Evolutionary conservation across 345 rosid species (phyloP), one percentile per base, ranked within the genome.

Genomic region (Eutrema yunnanense): DNA sequence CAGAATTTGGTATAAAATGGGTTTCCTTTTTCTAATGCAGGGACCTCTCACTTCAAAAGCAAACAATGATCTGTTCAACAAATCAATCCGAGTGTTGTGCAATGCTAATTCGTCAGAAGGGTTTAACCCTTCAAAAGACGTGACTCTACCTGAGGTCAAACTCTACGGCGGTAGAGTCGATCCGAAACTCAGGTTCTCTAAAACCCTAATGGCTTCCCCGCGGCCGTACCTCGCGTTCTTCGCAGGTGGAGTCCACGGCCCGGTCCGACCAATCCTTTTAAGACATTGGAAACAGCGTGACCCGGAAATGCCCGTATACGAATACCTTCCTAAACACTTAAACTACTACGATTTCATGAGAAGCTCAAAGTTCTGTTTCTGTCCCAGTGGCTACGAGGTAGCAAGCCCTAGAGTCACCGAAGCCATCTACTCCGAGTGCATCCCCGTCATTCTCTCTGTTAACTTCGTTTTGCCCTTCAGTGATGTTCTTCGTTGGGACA

Each of bases 101-200:
- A 94, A 94, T 60, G 98, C 98, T 78, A 91, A 94, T 80, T 73
- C 87, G 16, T 94, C 98, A 59, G 97, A 94, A 82, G 96, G 96
- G 42, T 94, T 94, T 78, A 85, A 81, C 67, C 95, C 95, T 3
- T 72, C 14, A 44, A 91, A 86, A 48, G 97, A 94, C 61, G 98
- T 81, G 12, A 83, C 87, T 80, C 81, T 89, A 7, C 97, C 97
- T 0, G 96, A 94, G 80, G 86, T 94, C 46, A 69, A 43, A 79
- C 92, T 94, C 79, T 33, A 46, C 3, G 79, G 82, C 1, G 95
- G 97, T 67, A 55, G 70, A 5, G 62, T 89, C 4, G 47, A 83
- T 30, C 82, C 80, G 19, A 65, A 83, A 30, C 90, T 86, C 76
- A 77, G 69, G 61, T 59, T 81, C 34, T 82, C 87, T 1, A 88